A percentile compares a stretch with the other conserved stretches of the same genome.
These are phyloP conservation scores for Pseudogymnoascus sp. DNA, from an alignment of 2,329 filamentous ascomycete genomes.

Conservation along the genomic window DNA sequence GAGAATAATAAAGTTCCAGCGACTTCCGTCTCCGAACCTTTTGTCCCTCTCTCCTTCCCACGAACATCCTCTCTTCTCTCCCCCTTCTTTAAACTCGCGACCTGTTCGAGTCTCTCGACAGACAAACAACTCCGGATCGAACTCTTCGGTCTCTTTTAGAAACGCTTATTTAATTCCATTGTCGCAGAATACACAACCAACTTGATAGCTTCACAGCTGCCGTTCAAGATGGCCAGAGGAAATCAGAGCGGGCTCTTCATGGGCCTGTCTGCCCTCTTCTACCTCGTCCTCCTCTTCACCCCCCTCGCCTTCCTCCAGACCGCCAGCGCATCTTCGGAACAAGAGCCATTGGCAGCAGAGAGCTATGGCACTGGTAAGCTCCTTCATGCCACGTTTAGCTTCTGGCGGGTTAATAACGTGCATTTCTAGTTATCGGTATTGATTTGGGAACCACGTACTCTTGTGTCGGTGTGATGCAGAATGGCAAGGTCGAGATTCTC, in stretches of 20 bases:
- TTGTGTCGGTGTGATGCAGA: slow-evolving; percentile 93
- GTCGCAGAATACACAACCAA: background rate
- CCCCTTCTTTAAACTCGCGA: slow-evolving; percentile 8
- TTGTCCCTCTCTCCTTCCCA: slow-evolving; percentile 8
- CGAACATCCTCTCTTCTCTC: slow-evolving; percentile 10
- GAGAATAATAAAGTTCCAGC: slow-evolving; percentile 9
- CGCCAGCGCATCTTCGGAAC: slow-evolving; percentile 61
- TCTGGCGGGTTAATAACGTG: background rate
- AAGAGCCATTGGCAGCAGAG: slow-evolving; percentile 53
- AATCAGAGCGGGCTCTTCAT: slow-evolving; percentile 63
- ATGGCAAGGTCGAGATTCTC: slow-evolving; percentile 90
- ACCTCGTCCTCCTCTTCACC: slow-evolving; percentile 81
- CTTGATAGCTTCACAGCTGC: slow-evolving; percentile 4
- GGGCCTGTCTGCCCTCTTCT: slow-evolving; percentile 82
- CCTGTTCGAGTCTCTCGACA: background rate
- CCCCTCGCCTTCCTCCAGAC: slow-evolving; percentile 77
- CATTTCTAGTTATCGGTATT: slow-evolving; percentile 70
- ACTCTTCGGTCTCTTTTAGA: background rate
- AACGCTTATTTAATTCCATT: slow-evolving; percentile 2
- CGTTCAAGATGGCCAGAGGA: slow-evolving; percentile 45
- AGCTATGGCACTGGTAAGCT: slow-evolving; percentile 63
- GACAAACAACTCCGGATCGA: slow-evolving; percentile 3
- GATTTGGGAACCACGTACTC: slow-evolving; percentile 86
- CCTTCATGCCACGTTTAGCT: background rate
- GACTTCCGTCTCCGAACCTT: slow-evolving; percentile 18